Base-by-base conservation (phyloP, 1,139 yeast species). In the Protomyces inundatus region DNA sequence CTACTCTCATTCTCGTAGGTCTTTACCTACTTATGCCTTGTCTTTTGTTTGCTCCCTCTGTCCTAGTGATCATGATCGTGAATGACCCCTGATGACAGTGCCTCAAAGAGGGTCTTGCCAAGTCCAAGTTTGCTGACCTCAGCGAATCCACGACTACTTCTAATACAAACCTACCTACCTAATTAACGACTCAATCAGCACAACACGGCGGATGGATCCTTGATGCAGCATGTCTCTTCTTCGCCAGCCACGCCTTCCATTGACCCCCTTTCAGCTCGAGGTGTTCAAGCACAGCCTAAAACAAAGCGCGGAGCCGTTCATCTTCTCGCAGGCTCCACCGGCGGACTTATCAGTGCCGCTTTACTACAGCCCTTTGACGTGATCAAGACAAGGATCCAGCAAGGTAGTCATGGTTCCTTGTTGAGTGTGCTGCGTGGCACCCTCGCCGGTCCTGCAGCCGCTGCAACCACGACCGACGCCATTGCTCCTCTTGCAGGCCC, bases 401-500 rank as follows among this genome's bases (percentile, higher is more conserved):
- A 93, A 54, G 56, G 79, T 67, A 61, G 66, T 76, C 59, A 73
- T 75, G 98, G 98, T 0, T 91, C 97, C 0, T 72, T 90, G 48
- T 97, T 98, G 0, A 88, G 96, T 36, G 91, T 95, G 1, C 72
- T 93, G 45, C 79, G 98, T 66, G 91, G 97, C 0, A 90, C 97
- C 1, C 79, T 90, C 23, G 98, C 98, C 0, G 48, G 48, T n/a
- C 23, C 32, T 10, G 3, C 6, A 9, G 9, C 32, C 6, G 12
- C 48, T 10, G 5, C 30, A 9, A n/a, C 12, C 12, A 10, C 1
- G 12, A 42, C 6, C 12, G 88, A 96, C 54, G 97, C 95, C 0
- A 76, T 93, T 39, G 93, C 93, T 71, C 80, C 93, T 65, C 82
- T 97, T 0, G 23, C 23, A 23, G 23, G 14, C 7, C 32, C 53